A percentile compares a stretch with the other conserved stretches of the same genome.
Conservation (phyloP, 257 asterid species). For the Agastache rugosa region DNA sequence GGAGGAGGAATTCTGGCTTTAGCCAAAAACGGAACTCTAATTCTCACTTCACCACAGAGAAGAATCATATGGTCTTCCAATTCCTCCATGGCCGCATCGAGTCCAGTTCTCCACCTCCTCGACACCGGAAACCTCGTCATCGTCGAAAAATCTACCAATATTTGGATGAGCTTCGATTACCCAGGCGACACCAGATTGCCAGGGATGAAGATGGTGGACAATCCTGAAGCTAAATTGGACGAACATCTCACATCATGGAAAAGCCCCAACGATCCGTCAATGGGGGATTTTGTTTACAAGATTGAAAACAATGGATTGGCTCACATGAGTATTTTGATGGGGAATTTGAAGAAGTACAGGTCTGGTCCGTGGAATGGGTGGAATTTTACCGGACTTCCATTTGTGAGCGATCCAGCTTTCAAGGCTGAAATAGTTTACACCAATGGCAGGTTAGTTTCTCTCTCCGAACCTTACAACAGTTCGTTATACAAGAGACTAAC, state of each 20-base stretch:
- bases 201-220: slow-evolving; percentile 26
- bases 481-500: neutral
- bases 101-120: slow-evolving; percentile 28
- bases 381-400: slow-evolving; percentile 15
- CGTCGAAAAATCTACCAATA: neutral
- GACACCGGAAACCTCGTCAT: slow-evolving; percentile 37
- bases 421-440: neutral
- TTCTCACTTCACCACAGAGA: slow-evolving; percentile 14
- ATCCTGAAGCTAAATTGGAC: neutral
- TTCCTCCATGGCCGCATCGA: slow-evolving; percentile 3
- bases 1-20: slow-evolving; percentile 17
- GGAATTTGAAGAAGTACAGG: slow-evolving; percentile 5
- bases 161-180: slow-evolving; percentile 37
- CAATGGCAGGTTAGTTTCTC: slow-evolving; percentile 25
- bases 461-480: neutral
- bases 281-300: slow-evolving; percentile 15
- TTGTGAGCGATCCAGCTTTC: neutral
- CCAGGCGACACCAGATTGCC: slow-evolving; percentile 30
- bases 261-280: slow-evolving; percentile 26
- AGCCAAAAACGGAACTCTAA: slow-evolving; percentile 25
- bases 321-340: neutral
- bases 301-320: slow-evolving; percentile 31
- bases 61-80: slow-evolving; percentile 13
- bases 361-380: slow-evolving; percentile 28
- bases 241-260: slow-evolving; percentile 30